Conservation (phyloP, 108 stramenopile genomes). For the Licmophora abbreviata region DNA sequence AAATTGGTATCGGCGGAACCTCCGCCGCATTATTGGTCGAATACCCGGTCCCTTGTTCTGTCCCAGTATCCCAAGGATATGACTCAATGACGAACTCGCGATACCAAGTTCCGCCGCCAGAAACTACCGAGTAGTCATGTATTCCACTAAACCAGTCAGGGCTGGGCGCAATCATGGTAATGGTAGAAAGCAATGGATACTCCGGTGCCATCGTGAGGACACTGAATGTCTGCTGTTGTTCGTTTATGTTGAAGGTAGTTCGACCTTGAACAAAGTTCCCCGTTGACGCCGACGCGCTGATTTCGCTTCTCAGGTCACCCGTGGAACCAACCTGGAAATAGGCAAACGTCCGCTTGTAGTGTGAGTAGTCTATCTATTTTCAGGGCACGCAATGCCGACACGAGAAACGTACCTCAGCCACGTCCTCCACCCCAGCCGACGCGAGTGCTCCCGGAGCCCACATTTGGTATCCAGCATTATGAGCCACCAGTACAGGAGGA, state of each 20-base stretch:
- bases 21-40: not conserved
- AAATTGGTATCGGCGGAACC: not conserved
- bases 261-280: no score
- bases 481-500: not conserved
- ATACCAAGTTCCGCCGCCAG: not conserved
- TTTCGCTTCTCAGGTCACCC: no score
- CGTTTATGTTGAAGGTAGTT: no score
- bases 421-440: not conserved
- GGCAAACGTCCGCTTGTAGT: no score
- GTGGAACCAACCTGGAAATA: no score
- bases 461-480: not conserved
- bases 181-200: not conserved
- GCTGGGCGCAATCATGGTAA: slow-evolving; percentile 1
- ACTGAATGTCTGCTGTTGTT: no score
- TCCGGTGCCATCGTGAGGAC: no score
- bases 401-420: slow-evolving; percentile 1
- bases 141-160: slow-evolving; percentile 2
- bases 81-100: not conserved
- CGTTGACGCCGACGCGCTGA: no score
- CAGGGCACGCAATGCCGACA: no score
- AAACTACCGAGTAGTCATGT: not conserved
- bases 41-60: slow-evolving; percentile 27
- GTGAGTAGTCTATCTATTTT: no score
- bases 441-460: not conserved
- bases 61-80: not conserved